Percentiles rank a stretch among this genome's conserved stretches.
These are phyloP conservation scores for Aspergillus vadensis DNA, from an alignment of 2,329 filamentous ascomycete species.

Conservation along the genomic window DNA sequence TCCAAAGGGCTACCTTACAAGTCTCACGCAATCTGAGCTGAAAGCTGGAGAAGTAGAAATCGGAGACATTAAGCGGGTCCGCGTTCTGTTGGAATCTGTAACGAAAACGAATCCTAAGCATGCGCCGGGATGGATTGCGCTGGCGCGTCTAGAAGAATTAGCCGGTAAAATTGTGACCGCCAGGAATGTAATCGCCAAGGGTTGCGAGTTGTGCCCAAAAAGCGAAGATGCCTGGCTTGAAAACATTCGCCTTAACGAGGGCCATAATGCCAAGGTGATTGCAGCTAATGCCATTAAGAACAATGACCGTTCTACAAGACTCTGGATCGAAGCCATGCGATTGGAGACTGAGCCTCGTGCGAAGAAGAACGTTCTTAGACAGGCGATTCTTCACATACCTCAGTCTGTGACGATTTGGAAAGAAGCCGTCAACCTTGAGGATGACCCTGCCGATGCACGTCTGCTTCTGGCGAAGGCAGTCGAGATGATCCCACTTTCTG, in stretches of 20 bases:
- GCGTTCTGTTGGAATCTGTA: constrained; percentile 90
- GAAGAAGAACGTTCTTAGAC: constrained; percentile 89
- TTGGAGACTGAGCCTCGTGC: constrained; percentile 79
- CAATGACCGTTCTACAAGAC: constrained; percentile 80
- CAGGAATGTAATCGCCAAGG: constrained; percentile 81
- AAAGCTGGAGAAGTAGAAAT: constrained; percentile 80
- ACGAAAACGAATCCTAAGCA: constrained; percentile 97
- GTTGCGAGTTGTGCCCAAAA: constrained; percentile 87
- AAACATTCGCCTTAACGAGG: constrained; percentile 89
- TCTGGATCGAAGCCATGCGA: constrained; percentile 96
- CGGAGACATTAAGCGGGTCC: constrained; percentile 91
- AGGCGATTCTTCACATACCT: constrained; percentile 88
- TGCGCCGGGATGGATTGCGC: constrained; percentile 92
- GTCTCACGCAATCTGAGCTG: constrained; percentile 77
- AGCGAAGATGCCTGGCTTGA: constrained; percentile 96
- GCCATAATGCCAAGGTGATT: constrained; percentile 92
- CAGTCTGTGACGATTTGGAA: constrained; percentile 98
- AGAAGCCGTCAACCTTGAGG: constrained; percentile 91
- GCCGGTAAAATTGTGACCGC: constrained; percentile 90
- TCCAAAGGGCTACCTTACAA: constrained; percentile 93
- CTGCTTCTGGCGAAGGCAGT: constrained; percentile 91
- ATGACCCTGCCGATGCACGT: constrained; percentile 82
- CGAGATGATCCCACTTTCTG: constrained; percentile 88
- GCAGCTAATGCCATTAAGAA: constrained; percentile 90
- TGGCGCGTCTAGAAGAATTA: constrained; percentile 86